Evolutionary conservation across 2,329 filamentous ascomycete genomes (phyloP).

Genomic region (Drechslera avenae): DNA sequence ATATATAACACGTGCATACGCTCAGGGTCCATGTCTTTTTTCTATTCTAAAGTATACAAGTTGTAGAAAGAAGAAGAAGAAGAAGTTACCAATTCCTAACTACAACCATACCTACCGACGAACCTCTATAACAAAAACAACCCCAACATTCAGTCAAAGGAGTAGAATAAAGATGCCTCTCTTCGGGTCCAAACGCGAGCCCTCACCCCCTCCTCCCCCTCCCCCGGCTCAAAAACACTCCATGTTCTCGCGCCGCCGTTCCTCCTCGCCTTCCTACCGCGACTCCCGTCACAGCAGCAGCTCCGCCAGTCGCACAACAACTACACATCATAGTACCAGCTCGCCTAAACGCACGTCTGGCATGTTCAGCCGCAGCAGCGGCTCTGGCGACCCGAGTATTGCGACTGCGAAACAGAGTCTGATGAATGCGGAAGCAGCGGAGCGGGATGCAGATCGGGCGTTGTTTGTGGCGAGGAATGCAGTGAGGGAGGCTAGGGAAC

Average conservation of each 20-base stretch:
- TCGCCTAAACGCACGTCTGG: slow-evolving; percentile 40
- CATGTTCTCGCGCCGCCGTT: slow-evolving; percentile 48
- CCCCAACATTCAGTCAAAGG: too few relatives aligned
- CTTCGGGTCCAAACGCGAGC: slow-evolving; percentile 39
- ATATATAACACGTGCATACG: slow-evolving; percentile 1
- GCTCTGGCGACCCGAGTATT: slow-evolving; percentile 66
- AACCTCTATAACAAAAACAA: too few relatives aligned
- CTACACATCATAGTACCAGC: slow-evolving; percentile 17
- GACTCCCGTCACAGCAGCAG: slow-evolving; percentile 26
- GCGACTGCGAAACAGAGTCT: slow-evolving; percentile 66
- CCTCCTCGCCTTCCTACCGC: slow-evolving; percentile 28
- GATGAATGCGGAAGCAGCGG: slow-evolving; percentile 65
- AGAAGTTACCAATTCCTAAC: too few relatives aligned
- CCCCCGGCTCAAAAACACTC: slow-evolving; percentile 33
- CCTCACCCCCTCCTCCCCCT: slow-evolving; percentile 31
- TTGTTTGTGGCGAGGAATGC: slow-evolving; percentile 62
- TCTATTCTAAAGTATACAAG: too few relatives aligned
- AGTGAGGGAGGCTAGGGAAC: slow-evolving; percentile 66
- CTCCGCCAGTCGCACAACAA: slow-evolving; percentile 17
- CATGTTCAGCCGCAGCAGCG: slow-evolving; percentile 51
- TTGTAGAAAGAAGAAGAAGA: too few relatives aligned
- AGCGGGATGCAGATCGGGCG: slow-evolving; percentile 69
- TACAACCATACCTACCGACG: too few relatives aligned
- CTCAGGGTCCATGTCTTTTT: too few relatives aligned
- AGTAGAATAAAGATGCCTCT: slow-evolving; percentile 39